Evolutionary conservation across 495 filamentous ascomycete species (phyloP), one percentile per base, ranked within the genome.

Genomic region (Aspergillus hancockii): DNA sequence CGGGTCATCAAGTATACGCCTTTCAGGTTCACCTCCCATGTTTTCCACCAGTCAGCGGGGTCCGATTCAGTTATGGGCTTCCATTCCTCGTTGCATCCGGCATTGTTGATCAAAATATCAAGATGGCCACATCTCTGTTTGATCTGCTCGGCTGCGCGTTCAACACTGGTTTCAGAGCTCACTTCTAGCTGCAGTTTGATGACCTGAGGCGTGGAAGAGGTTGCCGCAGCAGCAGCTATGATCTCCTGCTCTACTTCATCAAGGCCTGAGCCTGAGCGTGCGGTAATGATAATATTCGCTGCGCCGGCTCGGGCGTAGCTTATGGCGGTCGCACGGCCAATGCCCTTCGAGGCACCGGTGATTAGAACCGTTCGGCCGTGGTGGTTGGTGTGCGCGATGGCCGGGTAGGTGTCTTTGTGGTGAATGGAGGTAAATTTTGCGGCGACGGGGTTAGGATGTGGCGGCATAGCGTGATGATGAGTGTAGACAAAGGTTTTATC

Each of bases 21-120:
- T 25, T 71, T 71, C 34, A 82, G 47, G 63, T 81, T 80, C 43
- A 79, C 68, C 23, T 72, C 69, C 49, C 67, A 76, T 1, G 71
- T 74, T 46, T 56, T 55, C 79, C 75, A 78, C 73, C 77, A 80
- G 4, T 75, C 70, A 4, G 68, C 34, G 4, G 74, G 53, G 45
- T 71, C 57, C 16, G 62, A 46, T 21, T 74, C 74, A 22, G 55
- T 63, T 13, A 80, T 49, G 6, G 16, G 31, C 10, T 25, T 41
- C 3, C 47, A 53, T 14, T 36, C 30, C 6, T 47, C 64, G 8
- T 65, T 23, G 3, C 57, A 31, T 2, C 72, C 81, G 6, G 73
- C 72, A 36, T 81, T 80, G 60, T 79, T 79, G 36, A 83, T 67
- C 5, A 84, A 45, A 21, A 84, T 79, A 58, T 84, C 83, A 13